Evolutionary conservation across 106 monocot species (phyloP), one percentile per base, ranked within the genome.

Genomic region (Ottelia alismoides): DNA sequence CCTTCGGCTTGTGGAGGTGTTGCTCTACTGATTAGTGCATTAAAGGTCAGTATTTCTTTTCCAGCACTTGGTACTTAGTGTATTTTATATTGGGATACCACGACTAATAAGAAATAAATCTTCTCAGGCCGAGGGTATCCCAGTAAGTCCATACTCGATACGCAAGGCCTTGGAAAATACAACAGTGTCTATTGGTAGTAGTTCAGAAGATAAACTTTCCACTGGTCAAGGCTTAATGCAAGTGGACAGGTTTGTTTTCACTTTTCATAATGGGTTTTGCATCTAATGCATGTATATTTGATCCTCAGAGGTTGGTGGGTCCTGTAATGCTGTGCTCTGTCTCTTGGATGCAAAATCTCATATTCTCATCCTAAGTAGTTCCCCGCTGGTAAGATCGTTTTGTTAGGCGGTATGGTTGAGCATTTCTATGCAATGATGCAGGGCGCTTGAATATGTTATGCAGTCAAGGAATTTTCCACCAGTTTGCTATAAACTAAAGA

Each of bases 161-260:
- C 53, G 82, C 14, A 98, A 63, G 68, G 96, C 96, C 44, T 31
- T 98, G 61, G 96, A 98, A 56, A 98, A 88, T 66, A 85, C 89
- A 44, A 53, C 89, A 56, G 11, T 64, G 50, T 50, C 78, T 58
- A 69, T 98, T 51, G 64, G 89, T 50, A 58, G 67, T 66, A 40
- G 47, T 0, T 78, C 69, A 68, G 85, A 79, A 72, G 85, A 85
- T 54, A 85, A 73, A 54, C 69, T 98, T 58, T 89, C 96, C 16
- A 69, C 72, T 12, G 96, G 96, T 11, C 76, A 85, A 1, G 96
- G 96, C 17, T 72, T 98, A 46, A 61, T 98, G 74, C 96, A 89
- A 82, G 76, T 98, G 66, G 96, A 89, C 72, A 85, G 72, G 92
- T n/a, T n/a, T n/a, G n/a, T n/a, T n/a, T n/a, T n/a, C n/a, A n/a